These are phyloP conservation scores for Actinomortierella ambigua DNA, from an alignment of 371 early-diverging fungal species.

Conservation along the genomic window DNA sequence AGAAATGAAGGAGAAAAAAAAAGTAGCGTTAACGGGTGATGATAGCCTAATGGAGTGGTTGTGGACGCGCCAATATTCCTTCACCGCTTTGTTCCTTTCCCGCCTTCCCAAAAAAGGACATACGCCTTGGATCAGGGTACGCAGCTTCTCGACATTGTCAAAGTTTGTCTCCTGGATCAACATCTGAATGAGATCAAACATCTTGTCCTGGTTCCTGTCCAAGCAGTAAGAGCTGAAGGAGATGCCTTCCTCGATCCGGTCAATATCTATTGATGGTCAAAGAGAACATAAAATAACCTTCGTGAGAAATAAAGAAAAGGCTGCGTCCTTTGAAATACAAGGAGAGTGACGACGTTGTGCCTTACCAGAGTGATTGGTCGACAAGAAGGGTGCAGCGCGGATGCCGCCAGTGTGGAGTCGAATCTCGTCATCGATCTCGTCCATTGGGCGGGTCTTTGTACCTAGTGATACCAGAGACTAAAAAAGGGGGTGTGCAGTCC, in stretches of 20 bases:
- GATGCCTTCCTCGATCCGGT: constrained; percentile 63
- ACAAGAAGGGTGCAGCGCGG: constrained; percentile 64
- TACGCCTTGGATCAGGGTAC: constrained; percentile 76
- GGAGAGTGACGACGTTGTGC: too few relatives aligned
- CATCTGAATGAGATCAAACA: constrained; percentile 77
- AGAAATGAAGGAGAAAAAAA: not conserved
- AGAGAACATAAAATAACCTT: not conserved
- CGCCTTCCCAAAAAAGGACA: constrained; percentile 19
- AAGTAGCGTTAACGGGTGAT: constrained; percentile 3
- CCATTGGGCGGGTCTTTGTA: constrained; percentile 73
- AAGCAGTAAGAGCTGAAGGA: constrained; percentile 69
- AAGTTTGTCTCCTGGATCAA: constrained; percentile 78
- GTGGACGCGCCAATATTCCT: too few relatives aligned
- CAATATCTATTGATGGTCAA: constrained; percentile 48
- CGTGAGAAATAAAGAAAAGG: too few relatives aligned
- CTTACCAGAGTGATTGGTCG: constrained; percentile 68
- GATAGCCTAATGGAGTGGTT: not conserved
- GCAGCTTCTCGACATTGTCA: constrained; percentile 72
- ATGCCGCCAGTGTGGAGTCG: constrained; percentile 89
- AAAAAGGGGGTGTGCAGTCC: constrained; percentile 2
- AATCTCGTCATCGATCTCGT: constrained; percentile 89
- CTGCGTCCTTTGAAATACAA: too few relatives aligned
- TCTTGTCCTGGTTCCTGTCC: constrained; percentile 73
- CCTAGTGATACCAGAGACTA: constrained; percentile 85
- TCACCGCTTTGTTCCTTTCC: not conserved